These are phyloP conservation scores for Thielaviopsis euricoi DNA, from an alignment of 2,329 filamentous ascomycete species.

Conservation along the genomic window DNA sequence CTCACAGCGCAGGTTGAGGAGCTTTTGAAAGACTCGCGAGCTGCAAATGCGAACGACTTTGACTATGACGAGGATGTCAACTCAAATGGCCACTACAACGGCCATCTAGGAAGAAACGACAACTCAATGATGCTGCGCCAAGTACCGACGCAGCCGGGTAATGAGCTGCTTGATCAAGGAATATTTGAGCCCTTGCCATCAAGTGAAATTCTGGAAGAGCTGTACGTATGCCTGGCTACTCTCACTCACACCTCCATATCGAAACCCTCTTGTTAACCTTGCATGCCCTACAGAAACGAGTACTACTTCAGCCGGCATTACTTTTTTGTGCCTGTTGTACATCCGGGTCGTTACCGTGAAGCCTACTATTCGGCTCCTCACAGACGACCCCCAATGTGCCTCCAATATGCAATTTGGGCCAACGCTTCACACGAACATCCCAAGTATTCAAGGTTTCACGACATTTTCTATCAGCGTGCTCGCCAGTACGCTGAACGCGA, in stretches of 20 bases:
- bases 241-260: neutral
- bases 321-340: conserved; percentile 58
- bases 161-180: conserved; percentile 54
- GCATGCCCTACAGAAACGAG: conserved; percentile 35
- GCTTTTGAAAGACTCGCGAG: conserved; percentile 49
- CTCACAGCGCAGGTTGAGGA: conserved; percentile 62
- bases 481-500: conserved; percentile 71
- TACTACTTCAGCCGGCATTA: conserved; percentile 65
- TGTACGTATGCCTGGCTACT: conserved; percentile 35
- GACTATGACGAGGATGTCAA: conserved; percentile 14
- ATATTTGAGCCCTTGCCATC: conserved; percentile 68
- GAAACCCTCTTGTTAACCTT: neutral
- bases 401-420: conserved; percentile 83
- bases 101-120: neutral
- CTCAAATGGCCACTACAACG: neutral
- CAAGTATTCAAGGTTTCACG: conserved; percentile 55
- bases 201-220: conserved; percentile 62
- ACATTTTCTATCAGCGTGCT: conserved; percentile 66
- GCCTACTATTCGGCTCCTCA: conserved; percentile 56
- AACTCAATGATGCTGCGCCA: neutral
- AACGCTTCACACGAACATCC: conserved; percentile 54
- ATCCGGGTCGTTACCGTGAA: conserved; percentile 57
- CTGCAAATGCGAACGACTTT: conserved; percentile 15
- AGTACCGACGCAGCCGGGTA: neutral
- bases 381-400: conserved; percentile 62